Evolutionary conservation across 1,284 basidiomycete genomes (phyloP).

Genomic region (Peniophora sp.): DNA sequence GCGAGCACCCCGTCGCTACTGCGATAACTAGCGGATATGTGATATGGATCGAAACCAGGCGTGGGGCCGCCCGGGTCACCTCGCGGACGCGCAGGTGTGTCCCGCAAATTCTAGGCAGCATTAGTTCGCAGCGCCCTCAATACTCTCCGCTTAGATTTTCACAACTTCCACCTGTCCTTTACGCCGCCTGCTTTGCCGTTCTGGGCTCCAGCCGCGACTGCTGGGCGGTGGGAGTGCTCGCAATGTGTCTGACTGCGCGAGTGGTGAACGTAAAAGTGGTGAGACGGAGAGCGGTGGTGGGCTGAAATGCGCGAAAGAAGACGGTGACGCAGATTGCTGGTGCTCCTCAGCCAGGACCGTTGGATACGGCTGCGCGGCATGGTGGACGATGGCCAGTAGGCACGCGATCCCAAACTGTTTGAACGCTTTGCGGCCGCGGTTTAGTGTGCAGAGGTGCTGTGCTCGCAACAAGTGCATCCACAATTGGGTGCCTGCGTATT

Average conservation of each 20-base stretch:
- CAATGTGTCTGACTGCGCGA: conserved; percentile 5
- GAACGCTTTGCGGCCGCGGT: neutral
- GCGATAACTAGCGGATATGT: no score
- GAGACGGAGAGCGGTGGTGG: neutral
- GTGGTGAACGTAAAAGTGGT: conserved; percentile 3
- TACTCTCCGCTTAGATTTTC: no score
- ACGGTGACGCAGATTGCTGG: conserved; percentile 6
- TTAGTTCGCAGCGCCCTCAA: no score
- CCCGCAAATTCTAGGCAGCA: no score
- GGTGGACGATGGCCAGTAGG: conserved; percentile 8
- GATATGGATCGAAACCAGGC: no score
- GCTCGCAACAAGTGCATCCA: neutral
- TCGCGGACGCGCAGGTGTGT: no score
- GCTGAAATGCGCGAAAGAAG: neutral
- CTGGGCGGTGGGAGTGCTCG: conserved; percentile 5
- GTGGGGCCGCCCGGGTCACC: no score
- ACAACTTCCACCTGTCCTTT: no score
- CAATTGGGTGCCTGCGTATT: neutral
- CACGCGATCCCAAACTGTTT: neutral
- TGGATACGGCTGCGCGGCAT: conserved; percentile 7
- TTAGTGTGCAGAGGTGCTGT: neutral
- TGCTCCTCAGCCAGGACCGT: conserved; percentile 10
- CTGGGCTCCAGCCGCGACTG: conserved; percentile 1
- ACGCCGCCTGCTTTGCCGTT: neutral
- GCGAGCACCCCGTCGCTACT: no score